These are phyloP conservation scores for Saccharomycopsis microspora DNA, from an alignment of 805 yeast genomes.

Conservation along the genomic window DNA sequence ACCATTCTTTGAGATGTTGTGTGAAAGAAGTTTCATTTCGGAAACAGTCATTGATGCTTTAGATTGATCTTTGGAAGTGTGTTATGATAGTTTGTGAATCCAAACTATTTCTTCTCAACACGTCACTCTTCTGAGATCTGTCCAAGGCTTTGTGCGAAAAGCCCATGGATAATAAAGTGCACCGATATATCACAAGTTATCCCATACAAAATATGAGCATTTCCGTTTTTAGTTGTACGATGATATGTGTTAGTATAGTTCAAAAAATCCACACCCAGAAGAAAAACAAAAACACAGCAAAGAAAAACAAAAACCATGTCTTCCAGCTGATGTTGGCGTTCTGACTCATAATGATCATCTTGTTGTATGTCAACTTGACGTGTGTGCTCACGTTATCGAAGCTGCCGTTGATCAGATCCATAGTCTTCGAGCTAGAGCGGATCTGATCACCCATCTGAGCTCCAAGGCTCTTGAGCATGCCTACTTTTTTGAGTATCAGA, in stretches of 20 bases:
- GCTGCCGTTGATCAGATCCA: constrained; percentile 11
- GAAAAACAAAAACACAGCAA: constrained; percentile 24
- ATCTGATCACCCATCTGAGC: constrained; percentile 30
- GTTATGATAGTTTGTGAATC: no score
- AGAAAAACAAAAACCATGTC: constrained; percentile 26
- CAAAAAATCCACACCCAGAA: constrained; percentile 20
- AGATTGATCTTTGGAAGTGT: no score
- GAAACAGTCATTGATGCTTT: no score
- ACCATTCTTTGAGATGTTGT: no score
- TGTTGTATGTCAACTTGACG: constrained; percentile 24
- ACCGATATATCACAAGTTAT: no score
- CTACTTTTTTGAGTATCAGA: constrained; percentile 24
- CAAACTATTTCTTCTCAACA: no score
- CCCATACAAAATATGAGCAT: no score
- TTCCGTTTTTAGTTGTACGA: no score
- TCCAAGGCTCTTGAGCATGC: constrained; percentile 24
- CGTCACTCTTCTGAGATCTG: no score
- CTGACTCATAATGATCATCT: constrained; percentile 27
- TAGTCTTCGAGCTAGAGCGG: constrained; percentile 13
- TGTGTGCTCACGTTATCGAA: constrained; percentile 18
- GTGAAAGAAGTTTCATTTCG: no score
- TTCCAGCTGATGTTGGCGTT: constrained; percentile 28
- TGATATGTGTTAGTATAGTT: neutral
- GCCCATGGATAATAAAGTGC: no score
- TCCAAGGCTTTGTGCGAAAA: no score